A percentile compares a stretch with the other conserved stretches of the same genome.
phyloP scores from a whole-genome alignment of 306 rosid genomes.

The Sesbania bispinosa region DNA sequence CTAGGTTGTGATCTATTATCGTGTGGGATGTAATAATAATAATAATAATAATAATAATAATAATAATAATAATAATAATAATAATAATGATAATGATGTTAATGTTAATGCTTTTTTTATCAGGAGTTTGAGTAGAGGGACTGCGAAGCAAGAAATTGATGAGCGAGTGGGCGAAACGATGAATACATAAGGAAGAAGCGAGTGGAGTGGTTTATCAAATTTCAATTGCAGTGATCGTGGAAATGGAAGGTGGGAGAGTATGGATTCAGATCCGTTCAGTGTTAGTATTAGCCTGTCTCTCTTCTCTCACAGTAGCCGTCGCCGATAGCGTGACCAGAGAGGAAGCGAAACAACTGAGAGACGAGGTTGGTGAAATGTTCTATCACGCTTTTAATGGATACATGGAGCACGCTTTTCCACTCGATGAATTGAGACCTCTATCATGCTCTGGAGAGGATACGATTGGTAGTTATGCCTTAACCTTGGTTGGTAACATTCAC shows the following conservation, averaged over 20 bases:
- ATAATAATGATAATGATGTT: too few species aligned
- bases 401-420: conserved; percentile 91
- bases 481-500: conserved; percentile 42
- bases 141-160: not conserved
- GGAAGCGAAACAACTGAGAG: conserved; percentile 71
- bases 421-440: conserved; percentile 77
- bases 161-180: not conserved
- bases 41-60: not conserved
- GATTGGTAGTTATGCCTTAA: conserved; percentile 92
- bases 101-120: not conserved
- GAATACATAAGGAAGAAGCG: not conserved
- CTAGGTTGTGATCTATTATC: too few species aligned
- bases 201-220: not conserved
- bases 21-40: too few species aligned
- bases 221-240: not conserved
- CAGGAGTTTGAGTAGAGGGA: not conserved
- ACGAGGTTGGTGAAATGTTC: conserved; percentile 88
- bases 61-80: not conserved
- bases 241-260: conserved; percentile 40
- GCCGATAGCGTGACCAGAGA: conserved; percentile 64
- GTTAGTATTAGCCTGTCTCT: conserved; percentile 26
- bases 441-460: conserved; percentile 87
- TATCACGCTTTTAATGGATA: conserved; percentile 96
- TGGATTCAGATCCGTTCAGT: conserved; percentile 37
- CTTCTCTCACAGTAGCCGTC: not conserved